Base-by-base conservation (phyloP, 2,329 filamentous ascomycete genomes). In the Ophiostoma perfectum region DNA sequence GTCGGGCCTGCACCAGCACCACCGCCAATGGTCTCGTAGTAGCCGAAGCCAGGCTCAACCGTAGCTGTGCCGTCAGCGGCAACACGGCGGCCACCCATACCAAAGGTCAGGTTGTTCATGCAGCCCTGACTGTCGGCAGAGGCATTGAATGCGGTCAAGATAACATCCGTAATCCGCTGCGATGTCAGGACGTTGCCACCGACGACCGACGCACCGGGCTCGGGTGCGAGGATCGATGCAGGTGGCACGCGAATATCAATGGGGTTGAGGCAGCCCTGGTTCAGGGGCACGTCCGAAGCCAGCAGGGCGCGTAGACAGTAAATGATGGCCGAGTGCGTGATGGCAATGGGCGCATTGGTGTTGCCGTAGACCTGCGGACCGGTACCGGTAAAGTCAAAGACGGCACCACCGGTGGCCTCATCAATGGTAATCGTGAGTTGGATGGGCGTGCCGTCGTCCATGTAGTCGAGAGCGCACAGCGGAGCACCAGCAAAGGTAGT, bases 401-500 rank as follows among this genome's bases (percentile, higher is more conserved):
- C 47, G 0, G 78, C 78, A n/a, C 72, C 68, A 5, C 78, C 78
- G 3, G 72, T 75, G 0, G 72, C 67, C 1, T 71, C 69, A 58
- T 77, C 71, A 44, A 78, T 77, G 2, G 72, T 74, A 64, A 79
- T 74, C 49, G 67, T 74, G 38, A 80, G 71, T 47, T 70, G 70
- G 67, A 80, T 73, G 0, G 73, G 72, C 0, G 77, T 80, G 9
- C 79, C 78, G 67, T 80, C 72, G 70, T 82, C 80, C 74, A 81
- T 78, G 69, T 74, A 78, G 70, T 82, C 80, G 11, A 72, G 69
- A 1, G 78, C 77, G 8, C 68, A 64, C 4, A 80, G 73, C 5
- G 70, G 69, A 16, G 58, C 27, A 9, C 74, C 74, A 38, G 52
- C 67, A 18, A 70, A 70, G 88, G 88, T 12, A 88, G 89, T 44